Conservation (phyloP, 805 yeast species). For the Starmerella apis region DNA sequence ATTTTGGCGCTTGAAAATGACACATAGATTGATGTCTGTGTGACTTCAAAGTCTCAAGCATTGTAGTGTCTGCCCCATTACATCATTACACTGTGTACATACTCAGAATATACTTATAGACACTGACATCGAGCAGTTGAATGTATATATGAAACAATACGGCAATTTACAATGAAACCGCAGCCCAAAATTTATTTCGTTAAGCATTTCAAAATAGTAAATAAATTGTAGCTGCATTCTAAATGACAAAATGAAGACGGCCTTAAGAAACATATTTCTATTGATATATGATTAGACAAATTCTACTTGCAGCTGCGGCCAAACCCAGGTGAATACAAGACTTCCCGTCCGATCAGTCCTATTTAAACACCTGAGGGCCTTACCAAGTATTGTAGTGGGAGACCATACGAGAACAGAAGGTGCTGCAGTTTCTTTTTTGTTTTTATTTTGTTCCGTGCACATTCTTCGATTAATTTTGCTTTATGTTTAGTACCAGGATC, state of each 20-base stretch:
- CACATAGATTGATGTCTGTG: not conserved
- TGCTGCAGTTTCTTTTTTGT: not conserved
- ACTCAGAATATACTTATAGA: not conserved
- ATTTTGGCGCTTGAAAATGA: constrained; percentile 11
- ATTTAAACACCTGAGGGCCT: not conserved
- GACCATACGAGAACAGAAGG: not conserved
- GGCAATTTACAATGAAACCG: too few relatives aligned
- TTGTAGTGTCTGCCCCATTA: not conserved
- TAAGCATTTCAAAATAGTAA: not conserved
- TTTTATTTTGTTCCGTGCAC: too few relatives aligned
- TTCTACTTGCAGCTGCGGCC: not conserved
- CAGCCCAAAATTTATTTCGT: not conserved
- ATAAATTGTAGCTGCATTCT: not conserved
- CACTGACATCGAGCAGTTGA: not conserved
- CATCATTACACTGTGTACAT: not conserved
- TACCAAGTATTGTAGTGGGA: not conserved
- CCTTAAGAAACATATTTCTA: too few relatives aligned
- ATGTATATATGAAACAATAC: not conserved
- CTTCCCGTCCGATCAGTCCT: not conserved
- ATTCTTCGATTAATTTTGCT: too few relatives aligned
- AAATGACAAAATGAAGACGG: too few relatives aligned
- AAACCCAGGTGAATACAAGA: not conserved
- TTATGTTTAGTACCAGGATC: not conserved
- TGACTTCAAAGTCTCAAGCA: not conserved
- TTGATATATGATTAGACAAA: too few relatives aligned